These are phyloP conservation scores for Podila minutissima DNA, from an alignment of 192 early-diverging fungal species.

Conservation along the genomic window DNA sequence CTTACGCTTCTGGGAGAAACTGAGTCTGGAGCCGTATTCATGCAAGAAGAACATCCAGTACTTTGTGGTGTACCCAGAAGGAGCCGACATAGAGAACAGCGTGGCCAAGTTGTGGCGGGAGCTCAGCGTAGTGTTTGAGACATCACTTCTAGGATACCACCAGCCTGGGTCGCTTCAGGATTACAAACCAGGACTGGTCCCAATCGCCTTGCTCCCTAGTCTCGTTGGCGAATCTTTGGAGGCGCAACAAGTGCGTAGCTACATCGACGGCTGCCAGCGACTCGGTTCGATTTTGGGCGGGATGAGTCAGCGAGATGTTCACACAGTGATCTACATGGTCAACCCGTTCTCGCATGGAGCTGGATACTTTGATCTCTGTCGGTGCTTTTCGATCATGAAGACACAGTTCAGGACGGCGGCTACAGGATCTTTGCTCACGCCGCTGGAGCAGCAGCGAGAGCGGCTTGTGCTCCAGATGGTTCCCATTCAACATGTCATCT, in stretches of 20 bases:
- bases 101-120: slow-evolving; percentile 55
- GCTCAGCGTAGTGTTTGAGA: slow-evolving; percentile 57
- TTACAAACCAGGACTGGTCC: slow-evolving; percentile 55
- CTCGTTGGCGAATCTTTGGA: slow-evolving; percentile 44
- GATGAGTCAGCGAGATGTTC: slow-evolving; percentile 41
- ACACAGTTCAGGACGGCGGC: slow-evolving; percentile 47
- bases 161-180: slow-evolving; percentile 51
- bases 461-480: slow-evolving; percentile 58
- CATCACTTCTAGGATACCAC: slow-evolving; percentile 58
- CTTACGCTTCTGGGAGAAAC: slow-evolving; percentile 65
- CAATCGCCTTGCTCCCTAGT: slow-evolving; percentile 53
- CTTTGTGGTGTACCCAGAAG: slow-evolving; percentile 62
- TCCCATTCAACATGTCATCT: slow-evolving; percentile 61
- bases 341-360: slow-evolving; percentile 60
- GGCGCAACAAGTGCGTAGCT: slow-evolving; percentile 56
- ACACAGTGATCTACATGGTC: slow-evolving; percentile 62
- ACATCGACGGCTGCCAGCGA: slow-evolving; percentile 55
- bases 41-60: slow-evolving; percentile 60
- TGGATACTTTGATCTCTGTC: slow-evolving; percentile 56
- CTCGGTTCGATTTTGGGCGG: slow-evolving; percentile 55
- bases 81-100: slow-evolving; percentile 43
- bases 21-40: slow-evolving; percentile 63
- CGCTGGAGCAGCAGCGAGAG: slow-evolving; percentile 50
- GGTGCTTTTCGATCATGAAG: slow-evolving; percentile 60
- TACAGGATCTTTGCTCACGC: slow-evolving; percentile 24